A percentile compares a stretch with the other conserved stretches of the same genome.
Conservation (phyloP, 78 protist species). For the Tieghemostelium lacteum region DNA sequence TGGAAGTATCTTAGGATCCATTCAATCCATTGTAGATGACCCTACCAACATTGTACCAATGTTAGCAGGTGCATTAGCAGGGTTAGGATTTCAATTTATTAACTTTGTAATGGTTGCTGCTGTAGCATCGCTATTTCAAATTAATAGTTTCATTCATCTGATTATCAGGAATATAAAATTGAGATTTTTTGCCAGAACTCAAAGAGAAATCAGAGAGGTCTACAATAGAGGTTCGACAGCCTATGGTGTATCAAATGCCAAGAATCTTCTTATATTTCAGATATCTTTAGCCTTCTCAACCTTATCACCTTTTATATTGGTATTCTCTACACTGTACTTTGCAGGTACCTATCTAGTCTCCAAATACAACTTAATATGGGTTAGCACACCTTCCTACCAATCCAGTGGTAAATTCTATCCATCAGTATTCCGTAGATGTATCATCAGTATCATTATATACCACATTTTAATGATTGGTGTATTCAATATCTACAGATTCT, state of each 20-base stretch:
- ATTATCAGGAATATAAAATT: neutral
- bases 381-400: neutral
- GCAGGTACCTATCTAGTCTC: conserved; percentile 3
- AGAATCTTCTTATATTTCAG: conserved; percentile 10
- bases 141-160: neutral
- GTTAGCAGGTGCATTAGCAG: conserved; percentile 35
- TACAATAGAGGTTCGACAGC: neutral
- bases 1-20: conserved; percentile 41
- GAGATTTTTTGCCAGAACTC: neutral
- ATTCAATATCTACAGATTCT: conserved; percentile 52
- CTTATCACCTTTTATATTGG: conserved; percentile 38
- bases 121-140: neutral
- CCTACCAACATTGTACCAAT: conserved; percentile 2
- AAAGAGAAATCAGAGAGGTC: conserved; percentile 11
- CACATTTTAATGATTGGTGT: conserved; percentile 60
- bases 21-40: conserved; percentile 10
- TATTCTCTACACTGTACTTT: conserved; percentile 45
- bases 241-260: conserved; percentile 12
- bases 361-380: conserved; percentile 33
- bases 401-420: neutral
- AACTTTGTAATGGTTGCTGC: conserved; percentile 36
- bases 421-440: conserved; percentile 6
- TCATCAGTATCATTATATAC: conserved; percentile 7
- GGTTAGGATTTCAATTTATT: conserved; percentile 14
- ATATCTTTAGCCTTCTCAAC: conserved; percentile 31